Base-by-base conservation (phyloP, 495 filamentous ascomycete genomes). In the Parathielavia hyrcaniae region DNA sequence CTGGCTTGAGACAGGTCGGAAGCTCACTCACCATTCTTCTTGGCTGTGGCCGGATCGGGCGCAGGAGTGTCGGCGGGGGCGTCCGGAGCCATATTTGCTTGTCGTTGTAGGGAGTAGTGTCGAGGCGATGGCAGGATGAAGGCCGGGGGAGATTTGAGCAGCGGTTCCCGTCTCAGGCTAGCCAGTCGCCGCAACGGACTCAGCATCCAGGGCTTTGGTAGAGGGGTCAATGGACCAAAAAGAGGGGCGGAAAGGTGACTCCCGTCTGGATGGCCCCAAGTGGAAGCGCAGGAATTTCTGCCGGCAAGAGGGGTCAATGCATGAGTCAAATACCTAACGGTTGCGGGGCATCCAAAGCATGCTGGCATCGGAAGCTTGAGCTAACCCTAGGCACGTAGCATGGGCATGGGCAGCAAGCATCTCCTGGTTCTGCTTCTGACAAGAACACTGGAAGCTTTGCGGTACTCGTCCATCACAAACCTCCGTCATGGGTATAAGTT, bases 11-110 rank as follows among this genome's bases (percentile, higher is more conserved):
- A 36, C 71, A 64, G 49, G 66, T 67, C 50, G 70, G 67, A 26
- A 66, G 38, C 52, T 47, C 26, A 16, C 55, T 69, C 57, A 69
- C 67, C 67, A 50, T 64, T 66, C 57, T 67, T 68, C 64, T 71
- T 70, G 44, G 65, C 49, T 38, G 59, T 49, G 44, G 61, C 38
- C 45, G 65, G 46, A 46, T 56, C 66, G 34, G 57, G 51, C 40
- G 61, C 60, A 14, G 45, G 65, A 34, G 53, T 53, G 17, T 60
- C 43, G 14, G 32, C 43, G 50, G 55, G 44, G 14, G 58, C 57
- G 26, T 61, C 60, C 17, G 55, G 62, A 50, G 63, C 61, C 65
- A 66, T 68, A 35, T 50, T 68, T 19, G 59, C 22, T 44, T 20
- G 55, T 49, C 54, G 53, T 20, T 49, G 55, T 4, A 62, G 49